These are phyloP conservation scores for Hibiscus mutabilis DNA, from an alignment of 345 rosid species.

Conservation along the genomic window DNA sequence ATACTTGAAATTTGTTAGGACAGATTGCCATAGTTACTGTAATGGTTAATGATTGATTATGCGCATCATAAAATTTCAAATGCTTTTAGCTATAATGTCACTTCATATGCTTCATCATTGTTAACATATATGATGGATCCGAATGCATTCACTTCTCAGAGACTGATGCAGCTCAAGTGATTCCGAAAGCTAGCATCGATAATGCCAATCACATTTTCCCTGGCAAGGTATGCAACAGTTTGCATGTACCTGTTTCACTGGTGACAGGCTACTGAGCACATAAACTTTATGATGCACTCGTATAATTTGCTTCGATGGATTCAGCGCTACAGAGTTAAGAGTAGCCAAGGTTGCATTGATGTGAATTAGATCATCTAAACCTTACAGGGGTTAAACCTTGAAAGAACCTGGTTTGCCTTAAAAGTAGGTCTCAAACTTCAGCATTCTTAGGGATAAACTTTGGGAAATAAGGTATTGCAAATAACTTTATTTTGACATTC, in stretches of 20 bases:
- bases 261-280: too few relatives aligned
- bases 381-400: not conserved
- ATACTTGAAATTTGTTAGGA: not conserved
- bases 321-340: too few relatives aligned
- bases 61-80: not conserved
- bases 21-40: not conserved
- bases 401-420: not conserved
- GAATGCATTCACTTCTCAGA: not conserved
- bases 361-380: not conserved
- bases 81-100: not conserved
- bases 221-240: too few relatives aligned
- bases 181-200: not conserved
- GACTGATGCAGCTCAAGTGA: not conserved
- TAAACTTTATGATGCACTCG: too few relatives aligned
- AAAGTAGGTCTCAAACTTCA: not conserved
- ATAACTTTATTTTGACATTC: not conserved
- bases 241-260: too few relatives aligned
- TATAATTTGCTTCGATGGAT: not conserved
- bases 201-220: not conserved
- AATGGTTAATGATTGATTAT: not conserved
- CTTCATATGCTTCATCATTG: not conserved
- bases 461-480: not conserved
- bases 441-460: not conserved
- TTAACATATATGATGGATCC: not conserved
- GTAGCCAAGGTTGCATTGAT: not conserved